Evolutionary conservation across 345 rosid species (phyloP).

Genomic region (Populus tremula): DNA sequence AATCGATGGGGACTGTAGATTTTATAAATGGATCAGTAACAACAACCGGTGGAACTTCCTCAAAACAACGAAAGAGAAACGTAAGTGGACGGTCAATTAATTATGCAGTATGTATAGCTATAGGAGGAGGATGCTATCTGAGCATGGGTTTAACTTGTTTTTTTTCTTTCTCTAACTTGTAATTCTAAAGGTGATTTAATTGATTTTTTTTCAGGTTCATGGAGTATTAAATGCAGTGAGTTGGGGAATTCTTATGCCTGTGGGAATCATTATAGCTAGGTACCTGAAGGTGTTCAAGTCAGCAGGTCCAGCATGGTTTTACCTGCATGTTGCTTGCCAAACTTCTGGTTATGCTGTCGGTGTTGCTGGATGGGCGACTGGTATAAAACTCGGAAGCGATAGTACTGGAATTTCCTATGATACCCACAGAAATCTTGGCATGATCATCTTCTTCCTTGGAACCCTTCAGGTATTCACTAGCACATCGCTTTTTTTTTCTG

Average conservation of each 20-base stretch:
- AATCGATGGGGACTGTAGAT: slow-evolving; percentile 40
- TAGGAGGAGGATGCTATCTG: background rate
- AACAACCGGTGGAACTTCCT: slow-evolving; percentile 22
- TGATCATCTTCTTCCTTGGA: slow-evolving; percentile 57
- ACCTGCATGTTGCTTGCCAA: slow-evolving; percentile 71
- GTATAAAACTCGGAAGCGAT: slow-evolving; percentile 68
- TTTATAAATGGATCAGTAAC: slow-evolving; percentile 43
- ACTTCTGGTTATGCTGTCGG: slow-evolving; percentile 70
- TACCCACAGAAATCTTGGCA: slow-evolving; percentile 71
- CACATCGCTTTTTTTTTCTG: background rate
- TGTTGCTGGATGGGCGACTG: slow-evolving; percentile 84
- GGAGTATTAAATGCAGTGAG: slow-evolving; percentile 81
- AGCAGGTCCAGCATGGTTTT: slow-evolving; percentile 85
- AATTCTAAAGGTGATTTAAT: background rate
- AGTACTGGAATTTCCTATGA: slow-evolving; percentile 31
- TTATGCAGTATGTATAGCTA: background rate
- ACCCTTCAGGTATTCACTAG: slow-evolving; percentile 65
- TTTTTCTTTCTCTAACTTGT: background rate
- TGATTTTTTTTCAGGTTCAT: slow-evolving; percentile 52
- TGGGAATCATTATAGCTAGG: slow-evolving; percentile 74
- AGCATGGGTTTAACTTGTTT: background rate
- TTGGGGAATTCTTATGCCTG: slow-evolving; percentile 80
- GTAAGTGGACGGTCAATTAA: slow-evolving; percentile 39
- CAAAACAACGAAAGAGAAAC: slow-evolving; percentile 54
- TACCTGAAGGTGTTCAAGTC: slow-evolving; percentile 75